Evolutionary conservation across 257 asterid genomes (phyloP).

Genomic region (Agastache rugosa): DNA sequence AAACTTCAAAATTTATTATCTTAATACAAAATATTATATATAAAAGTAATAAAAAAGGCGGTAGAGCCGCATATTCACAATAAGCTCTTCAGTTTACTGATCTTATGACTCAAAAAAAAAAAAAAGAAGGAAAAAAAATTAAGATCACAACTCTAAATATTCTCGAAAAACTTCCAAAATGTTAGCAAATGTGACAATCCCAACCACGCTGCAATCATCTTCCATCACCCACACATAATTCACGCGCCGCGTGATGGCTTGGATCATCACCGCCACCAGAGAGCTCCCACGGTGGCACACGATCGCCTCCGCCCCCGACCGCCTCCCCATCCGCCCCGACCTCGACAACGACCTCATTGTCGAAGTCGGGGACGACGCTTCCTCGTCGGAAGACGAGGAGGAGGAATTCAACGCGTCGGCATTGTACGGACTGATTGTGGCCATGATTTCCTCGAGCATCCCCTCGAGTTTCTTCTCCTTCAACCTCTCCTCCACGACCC

Average conservation of each 20-base stretch:
- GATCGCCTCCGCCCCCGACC: conserved; percentile 77
- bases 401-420: conserved; percentile 24
- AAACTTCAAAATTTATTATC: no score
- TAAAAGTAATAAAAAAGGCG: background rate
- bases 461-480: conserved; percentile 62
- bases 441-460: conserved; percentile 57
- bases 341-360: conserved; percentile 16
- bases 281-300: conserved; percentile 82
- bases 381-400: conserved; percentile 56
- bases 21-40: background rate
- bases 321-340: conserved; percentile 63
- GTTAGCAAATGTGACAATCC: conserved; percentile 75
- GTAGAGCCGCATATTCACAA: conserved; percentile 11
- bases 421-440: conserved; percentile 3
- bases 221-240: conserved; percentile 92
- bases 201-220: conserved; percentile 68
- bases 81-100: conserved; percentile 14
- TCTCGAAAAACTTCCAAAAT: conserved; percentile 66
- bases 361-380: conserved; percentile 45
- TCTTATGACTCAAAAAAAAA: background rate
- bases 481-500: conserved; percentile 58
- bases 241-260: conserved; percentile 83
- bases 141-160: conserved; percentile 47
- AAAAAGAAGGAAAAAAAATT: background rate
- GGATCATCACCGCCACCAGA: conserved; percentile 89